A percentile compares a stretch with the other conserved stretches of the same genome.
Evolutionary conservation across 2,329 filamentous ascomycete genomes (phyloP).

Genomic region (Microsporum audouinii): DNA sequence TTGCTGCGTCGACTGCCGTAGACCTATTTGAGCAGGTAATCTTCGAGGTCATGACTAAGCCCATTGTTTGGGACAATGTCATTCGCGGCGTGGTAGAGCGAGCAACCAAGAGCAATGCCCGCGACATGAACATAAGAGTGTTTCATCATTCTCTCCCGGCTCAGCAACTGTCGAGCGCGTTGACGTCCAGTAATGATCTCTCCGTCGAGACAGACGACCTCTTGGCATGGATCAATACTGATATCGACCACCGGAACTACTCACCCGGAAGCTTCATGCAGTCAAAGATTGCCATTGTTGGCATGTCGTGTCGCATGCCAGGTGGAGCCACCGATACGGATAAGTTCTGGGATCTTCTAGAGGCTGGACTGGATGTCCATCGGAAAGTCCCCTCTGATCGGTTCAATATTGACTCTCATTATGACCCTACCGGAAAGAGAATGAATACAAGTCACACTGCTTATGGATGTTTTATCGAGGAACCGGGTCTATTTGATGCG

Average conservation of each 20-base stretch:
- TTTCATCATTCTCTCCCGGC: constrained; percentile 22
- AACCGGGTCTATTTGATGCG: constrained; percentile 20
- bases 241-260: not conserved
- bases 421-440: not conserved
- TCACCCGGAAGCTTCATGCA: not conserved
- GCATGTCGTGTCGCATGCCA: constrained; percentile 10
- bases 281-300: constrained; percentile 5
- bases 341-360: constrained; percentile 16
- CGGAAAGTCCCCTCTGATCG: constrained; percentile 8
- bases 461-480: not conserved
- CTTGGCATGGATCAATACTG: not conserved
- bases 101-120: constrained; percentile 11
- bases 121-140: constrained; percentile 16
- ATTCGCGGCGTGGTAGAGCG: constrained; percentile 16
- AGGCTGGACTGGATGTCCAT: constrained; percentile 9
- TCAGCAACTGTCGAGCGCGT: constrained; percentile 18
- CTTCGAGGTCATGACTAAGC: constrained; percentile 15
- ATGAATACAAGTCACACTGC: not conserved
- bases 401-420: constrained; percentile 12
- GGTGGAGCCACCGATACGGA: constrained; percentile 13
- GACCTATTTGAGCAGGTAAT: constrained; percentile 16
- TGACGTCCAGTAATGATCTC: constrained; percentile 5
- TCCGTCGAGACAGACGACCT: too few species aligned
- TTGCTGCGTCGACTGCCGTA: constrained; percentile 8
- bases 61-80: constrained; percentile 17